These are phyloP conservation scores for Dactylis glomerata DNA, from an alignment of 176 grass and related monocot species.

Conservation along the genomic window DNA sequence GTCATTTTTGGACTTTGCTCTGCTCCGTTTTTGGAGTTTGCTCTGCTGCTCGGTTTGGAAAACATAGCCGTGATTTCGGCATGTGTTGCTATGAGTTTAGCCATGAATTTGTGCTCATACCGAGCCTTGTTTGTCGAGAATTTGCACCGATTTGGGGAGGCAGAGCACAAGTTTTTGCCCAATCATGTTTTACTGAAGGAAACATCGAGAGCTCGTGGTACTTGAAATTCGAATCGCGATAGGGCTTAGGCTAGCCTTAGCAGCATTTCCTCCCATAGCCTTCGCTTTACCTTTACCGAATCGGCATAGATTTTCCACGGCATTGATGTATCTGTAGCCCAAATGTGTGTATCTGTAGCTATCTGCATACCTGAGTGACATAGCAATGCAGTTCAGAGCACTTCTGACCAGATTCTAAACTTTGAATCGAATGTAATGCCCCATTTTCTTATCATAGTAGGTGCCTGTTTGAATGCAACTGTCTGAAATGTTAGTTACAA, in stretches of 20 bases:
- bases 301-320: background rate
- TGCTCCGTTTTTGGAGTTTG: background rate
- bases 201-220: background rate
- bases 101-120: background rate
- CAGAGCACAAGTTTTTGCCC: background rate
- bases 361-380: no score
- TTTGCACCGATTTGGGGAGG: background rate
- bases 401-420: no score
- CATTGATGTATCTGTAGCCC: no score
- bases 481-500: no score
- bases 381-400: no score
- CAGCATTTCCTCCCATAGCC: background rate
- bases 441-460: no score
- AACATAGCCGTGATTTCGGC: no score
- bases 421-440: no score
- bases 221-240: background rate
- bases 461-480: no score
- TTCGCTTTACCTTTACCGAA: background rate
- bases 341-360: no score
- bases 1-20: background rate
- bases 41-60: background rate
- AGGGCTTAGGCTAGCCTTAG: background rate
- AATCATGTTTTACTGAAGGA: background rate
- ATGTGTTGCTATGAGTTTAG: background rate
- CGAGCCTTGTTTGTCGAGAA: background rate